phyloP scores from a whole-genome alignment of 169 alveolate genomes.

The Plasmodium blacklocki region DNA sequence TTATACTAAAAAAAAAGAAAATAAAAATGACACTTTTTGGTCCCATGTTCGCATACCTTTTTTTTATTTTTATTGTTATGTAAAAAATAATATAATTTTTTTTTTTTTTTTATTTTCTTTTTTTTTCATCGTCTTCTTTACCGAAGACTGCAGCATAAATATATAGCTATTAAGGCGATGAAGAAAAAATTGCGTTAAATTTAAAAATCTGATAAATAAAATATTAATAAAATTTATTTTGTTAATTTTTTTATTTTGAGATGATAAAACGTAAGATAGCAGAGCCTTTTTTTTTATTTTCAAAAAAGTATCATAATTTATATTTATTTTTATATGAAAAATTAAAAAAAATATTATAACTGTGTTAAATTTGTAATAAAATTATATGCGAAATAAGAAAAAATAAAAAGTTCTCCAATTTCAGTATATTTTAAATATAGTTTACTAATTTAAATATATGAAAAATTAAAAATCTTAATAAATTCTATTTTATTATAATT shows the following conservation, averaged over 20 bases:
- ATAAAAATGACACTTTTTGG: constrained; percentile 54
- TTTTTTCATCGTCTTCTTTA: constrained; percentile 74
- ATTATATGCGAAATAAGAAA: too few species aligned
- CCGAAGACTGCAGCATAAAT: constrained; percentile 78
- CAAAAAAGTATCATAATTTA: constrained; percentile 2
- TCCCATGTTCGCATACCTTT: constrained; percentile 24
- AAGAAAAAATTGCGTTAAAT: constrained; percentile 71
- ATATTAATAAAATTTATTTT: constrained; percentile 60
- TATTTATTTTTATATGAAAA: background rate
- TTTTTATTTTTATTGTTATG: constrained; percentile 33
- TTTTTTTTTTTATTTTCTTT: constrained; percentile 30
- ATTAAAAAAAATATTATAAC: too few species aligned
- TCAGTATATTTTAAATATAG: too few species aligned
- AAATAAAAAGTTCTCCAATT: too few species aligned
- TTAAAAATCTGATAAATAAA: constrained; percentile 63
- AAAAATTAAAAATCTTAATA: too few species aligned
- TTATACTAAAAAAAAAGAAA: constrained; percentile 13
- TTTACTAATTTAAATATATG: too few species aligned
- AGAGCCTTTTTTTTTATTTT: constrained; percentile 50
- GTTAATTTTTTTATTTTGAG: constrained; percentile 49
- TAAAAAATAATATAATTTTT: constrained; percentile 44
- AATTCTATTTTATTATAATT: too few species aligned
- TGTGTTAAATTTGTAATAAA: too few species aligned
- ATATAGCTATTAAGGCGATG: constrained; percentile 76
- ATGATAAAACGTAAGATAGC: constrained; percentile 76